Evolutionary conservation across 345 rosid genomes (phyloP).

Genomic region (Bruguiera gymnorhiza): DNA sequence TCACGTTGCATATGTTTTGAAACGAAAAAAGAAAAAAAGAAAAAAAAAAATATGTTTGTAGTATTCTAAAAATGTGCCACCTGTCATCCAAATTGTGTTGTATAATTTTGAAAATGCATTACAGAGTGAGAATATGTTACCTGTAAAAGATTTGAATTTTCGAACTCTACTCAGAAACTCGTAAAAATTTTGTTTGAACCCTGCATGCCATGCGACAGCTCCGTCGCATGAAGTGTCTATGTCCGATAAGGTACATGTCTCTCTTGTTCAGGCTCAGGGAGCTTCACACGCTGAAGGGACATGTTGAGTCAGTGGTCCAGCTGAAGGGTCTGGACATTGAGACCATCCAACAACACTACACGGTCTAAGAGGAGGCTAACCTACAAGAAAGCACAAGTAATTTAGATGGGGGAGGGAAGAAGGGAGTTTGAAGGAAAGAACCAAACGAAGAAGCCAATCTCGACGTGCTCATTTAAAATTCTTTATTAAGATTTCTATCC

Average conservation of each 20-base stretch:
- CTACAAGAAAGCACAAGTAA: background rate
- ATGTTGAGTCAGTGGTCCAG: constrained; percentile 69
- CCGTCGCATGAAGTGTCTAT: too few relatives aligned
- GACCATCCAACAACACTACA: constrained; percentile 69
- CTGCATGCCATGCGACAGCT: too few relatives aligned
- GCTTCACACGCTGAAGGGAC: constrained; percentile 69
- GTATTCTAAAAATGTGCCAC: too few relatives aligned
- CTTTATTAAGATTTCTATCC: background rate
- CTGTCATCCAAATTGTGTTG: too few relatives aligned
- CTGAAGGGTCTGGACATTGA: constrained; percentile 70
- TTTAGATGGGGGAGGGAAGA: background rate
- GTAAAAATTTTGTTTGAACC: too few relatives aligned
- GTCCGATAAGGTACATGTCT: background rate
- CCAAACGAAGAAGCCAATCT: background rate
- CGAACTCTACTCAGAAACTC: too few relatives aligned
- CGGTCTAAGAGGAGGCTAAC: constrained; percentile 29
- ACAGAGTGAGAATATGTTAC: too few relatives aligned
- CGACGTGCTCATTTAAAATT: background rate
- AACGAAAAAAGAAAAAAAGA: too few relatives aligned
- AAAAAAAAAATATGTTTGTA: too few relatives aligned
- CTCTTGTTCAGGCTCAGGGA: constrained; percentile 49
- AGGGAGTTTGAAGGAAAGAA: background rate
- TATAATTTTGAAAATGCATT: too few relatives aligned
- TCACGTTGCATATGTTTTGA: too few relatives aligned
- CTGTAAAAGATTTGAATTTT: too few relatives aligned